A percentile compares a stretch with the other conserved stretches of the same genome.
Evolutionary conservation across 2,329 filamentous ascomycete genomes (phyloP).

Genomic region (Fonsecaea multimorphosa): DNA sequence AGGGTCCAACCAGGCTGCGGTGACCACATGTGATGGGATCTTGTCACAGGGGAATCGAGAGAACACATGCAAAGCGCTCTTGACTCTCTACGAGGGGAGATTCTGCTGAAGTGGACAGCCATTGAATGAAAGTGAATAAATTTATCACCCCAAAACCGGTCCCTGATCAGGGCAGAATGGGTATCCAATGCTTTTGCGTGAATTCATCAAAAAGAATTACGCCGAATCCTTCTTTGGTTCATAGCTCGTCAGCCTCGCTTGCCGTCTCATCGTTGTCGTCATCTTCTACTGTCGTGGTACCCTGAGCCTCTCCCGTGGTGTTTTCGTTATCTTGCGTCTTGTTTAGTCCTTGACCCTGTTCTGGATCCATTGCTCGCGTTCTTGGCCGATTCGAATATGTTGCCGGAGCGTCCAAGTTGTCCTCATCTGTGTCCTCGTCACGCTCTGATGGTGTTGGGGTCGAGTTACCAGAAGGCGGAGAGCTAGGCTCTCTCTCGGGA

Average conservation of each 20-base stretch:
- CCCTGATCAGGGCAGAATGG: not conserved
- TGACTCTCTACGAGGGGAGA: not conserved
- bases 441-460: constrained; percentile 21
- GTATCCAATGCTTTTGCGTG: constrained; percentile 9
- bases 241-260: constrained; percentile 40
- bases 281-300: constrained; percentile 35
- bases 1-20: not conserved
- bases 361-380: constrained; percentile 14
- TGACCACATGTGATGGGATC: not conserved
- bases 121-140: constrained; percentile 20
- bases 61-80: not conserved
- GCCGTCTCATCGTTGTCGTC: constrained; percentile 37
- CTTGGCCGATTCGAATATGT: constrained; percentile 13
- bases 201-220: not conserved
- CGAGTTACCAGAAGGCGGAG: constrained; percentile 16
- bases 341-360: not conserved
- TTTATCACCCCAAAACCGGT: not conserved
- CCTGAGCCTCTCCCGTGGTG: not conserved
- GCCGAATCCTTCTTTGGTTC: constrained; percentile 17
- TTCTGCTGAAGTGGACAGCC: not conserved
- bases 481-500: constrained; percentile 14
- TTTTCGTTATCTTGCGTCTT: not conserved
- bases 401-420: constrained; percentile 23
- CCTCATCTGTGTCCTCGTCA: constrained; percentile 28
- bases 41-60: not conserved